phyloP scores from a whole-genome alignment of 805 yeast species.

The Spathaspora hagerdaliae region DNA sequence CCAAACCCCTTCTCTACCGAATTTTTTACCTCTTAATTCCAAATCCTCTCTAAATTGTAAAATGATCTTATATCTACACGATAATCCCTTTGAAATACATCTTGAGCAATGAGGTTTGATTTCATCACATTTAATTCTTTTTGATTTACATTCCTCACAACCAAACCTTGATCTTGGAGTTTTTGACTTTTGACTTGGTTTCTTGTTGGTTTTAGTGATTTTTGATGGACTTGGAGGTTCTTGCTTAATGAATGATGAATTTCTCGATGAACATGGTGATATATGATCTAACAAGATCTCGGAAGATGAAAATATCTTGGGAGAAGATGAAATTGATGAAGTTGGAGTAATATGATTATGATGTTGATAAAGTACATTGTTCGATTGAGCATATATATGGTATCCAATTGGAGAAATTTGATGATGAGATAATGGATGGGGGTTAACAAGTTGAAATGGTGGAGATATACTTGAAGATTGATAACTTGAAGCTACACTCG shows the following conservation, averaged over 20 bases:
- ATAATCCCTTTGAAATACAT: conserved; percentile 13
- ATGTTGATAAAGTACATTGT: not conserved
- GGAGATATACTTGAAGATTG: conserved; percentile 4
- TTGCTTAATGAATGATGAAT: not conserved
- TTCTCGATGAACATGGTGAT: not conserved
- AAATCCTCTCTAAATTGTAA: conserved; percentile 25
- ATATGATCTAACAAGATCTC: conserved; percentile 1
- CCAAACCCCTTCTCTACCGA: conserved; percentile 28
- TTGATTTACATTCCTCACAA: conserved; percentile 19
- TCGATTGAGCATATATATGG: not conserved
- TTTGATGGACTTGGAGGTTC: not conserved
- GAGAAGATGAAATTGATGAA: conserved; percentile 2
- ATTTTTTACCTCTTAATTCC: conserved; percentile 18
- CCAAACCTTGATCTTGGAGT: conserved; percentile 18
- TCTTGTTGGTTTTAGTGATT: not conserved
- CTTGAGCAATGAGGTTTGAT: conserved; percentile 19
- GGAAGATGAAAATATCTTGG: not conserved
- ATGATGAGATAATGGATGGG: not conserved
- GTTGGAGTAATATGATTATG: not conserved
- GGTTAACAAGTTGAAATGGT: conserved; percentile 1
- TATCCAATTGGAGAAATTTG: conserved; percentile 2
- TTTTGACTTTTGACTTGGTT: conserved; percentile 2
- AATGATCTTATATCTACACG: conserved; percentile 16
- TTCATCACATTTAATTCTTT: conserved; percentile 24
- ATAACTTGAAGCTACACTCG: conserved; percentile 1